These are phyloP conservation scores for Pilatotrama ljubarskyi DNA, from an alignment of 768 basidiomycete genomes.

Conservation along the genomic window DNA sequence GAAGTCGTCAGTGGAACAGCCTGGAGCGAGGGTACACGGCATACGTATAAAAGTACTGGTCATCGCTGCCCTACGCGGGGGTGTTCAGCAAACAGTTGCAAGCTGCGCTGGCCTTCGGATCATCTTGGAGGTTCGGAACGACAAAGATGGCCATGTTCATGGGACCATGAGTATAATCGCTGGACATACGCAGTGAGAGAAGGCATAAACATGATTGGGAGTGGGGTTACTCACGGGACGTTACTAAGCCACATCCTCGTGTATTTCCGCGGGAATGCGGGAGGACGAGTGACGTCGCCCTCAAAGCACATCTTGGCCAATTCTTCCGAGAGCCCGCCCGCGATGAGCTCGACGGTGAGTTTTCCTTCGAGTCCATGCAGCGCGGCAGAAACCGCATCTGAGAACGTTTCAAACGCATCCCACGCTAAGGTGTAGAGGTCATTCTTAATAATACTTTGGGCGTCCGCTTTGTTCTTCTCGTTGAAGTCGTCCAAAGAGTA, in stretches of 20 bases:
- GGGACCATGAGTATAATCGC: conserved; percentile 37
- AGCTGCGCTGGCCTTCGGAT: conserved; percentile 26
- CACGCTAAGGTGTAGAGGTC: not conserved
- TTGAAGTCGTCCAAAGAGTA: not conserved
- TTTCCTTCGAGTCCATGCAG: conserved; percentile 27
- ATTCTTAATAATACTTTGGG: not conserved
- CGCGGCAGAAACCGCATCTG: conserved; percentile 28
- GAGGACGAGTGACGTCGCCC: conserved; percentile 28
- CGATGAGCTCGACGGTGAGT: conserved; percentile 32
- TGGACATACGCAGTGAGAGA: conserved; percentile 1
- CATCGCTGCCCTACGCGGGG: conserved; percentile 31
- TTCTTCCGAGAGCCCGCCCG: conserved; percentile 33
- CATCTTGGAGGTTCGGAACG: conserved; percentile 30
- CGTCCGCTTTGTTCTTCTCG: not conserved
- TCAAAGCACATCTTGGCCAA: conserved; percentile 32
- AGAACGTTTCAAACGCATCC: conserved; percentile 24
- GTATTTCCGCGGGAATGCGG: conserved; percentile 32
- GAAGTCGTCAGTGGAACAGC: not conserved
- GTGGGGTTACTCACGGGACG: conserved; percentile 30
- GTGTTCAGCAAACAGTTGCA: conserved; percentile 35
- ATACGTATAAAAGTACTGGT: conserved; percentile 34
- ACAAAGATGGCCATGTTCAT: conserved; percentile 31
- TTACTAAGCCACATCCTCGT: conserved; percentile 39
- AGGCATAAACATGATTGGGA: not conserved
- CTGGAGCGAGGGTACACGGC: not conserved